Evolutionary conservation across 257 asterid genomes (phyloP).

Genomic region (Henckelia pumila): DNA sequence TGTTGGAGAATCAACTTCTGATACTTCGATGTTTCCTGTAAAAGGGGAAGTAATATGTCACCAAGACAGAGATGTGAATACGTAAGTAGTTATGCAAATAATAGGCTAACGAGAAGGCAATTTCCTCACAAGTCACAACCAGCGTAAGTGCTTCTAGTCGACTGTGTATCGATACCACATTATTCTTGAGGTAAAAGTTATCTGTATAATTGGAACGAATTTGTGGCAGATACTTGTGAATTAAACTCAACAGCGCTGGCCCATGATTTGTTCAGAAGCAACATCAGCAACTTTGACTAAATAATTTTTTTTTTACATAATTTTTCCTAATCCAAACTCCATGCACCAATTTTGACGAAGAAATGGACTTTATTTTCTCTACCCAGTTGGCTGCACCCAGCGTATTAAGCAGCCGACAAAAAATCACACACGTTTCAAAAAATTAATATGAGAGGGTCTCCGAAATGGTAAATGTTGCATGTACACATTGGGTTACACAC

Average conservation of each 20-base stretch:
- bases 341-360: not conserved
- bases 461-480: too few species aligned
- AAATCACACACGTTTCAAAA: not conserved
- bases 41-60: conserved; percentile 1
- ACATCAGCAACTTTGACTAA: not conserved
- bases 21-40: conserved; percentile 50
- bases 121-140: too few species aligned
- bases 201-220: too few species aligned
- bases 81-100: not conserved
- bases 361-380: not conserved
- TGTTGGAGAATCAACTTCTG: conserved; percentile 51
- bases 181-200: too few species aligned
- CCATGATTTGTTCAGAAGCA: too few species aligned
- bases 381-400: not conserved
- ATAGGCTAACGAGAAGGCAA: not conserved
- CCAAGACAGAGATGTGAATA: not conserved
- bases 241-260: too few species aligned
- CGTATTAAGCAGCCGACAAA: not conserved
- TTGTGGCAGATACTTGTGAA: too few species aligned
- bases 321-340: not conserved
- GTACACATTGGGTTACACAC: too few species aligned
- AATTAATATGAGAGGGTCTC: not conserved
- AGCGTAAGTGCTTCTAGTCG: too few species aligned
- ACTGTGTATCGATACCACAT: not conserved
- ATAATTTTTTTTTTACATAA: too few species aligned